phyloP scores from a whole-genome alignment of 1,139 yeast species.

The Suzukiozyma palmioleophila region DNA sequence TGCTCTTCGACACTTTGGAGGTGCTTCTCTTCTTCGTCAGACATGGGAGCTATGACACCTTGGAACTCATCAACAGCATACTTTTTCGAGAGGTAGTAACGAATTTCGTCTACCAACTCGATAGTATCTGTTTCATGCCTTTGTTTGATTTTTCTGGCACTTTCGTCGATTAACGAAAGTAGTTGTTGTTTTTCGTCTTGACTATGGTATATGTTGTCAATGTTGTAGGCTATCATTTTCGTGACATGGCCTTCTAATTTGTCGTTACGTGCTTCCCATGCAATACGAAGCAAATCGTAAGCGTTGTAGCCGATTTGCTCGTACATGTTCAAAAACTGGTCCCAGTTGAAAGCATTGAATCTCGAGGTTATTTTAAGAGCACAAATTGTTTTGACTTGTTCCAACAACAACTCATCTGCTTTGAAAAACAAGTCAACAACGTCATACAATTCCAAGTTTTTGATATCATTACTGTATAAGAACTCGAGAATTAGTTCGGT shows the following conservation, averaged over 20 bases:
- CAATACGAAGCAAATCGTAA: constrained; percentile 55
- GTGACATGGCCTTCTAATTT: constrained; percentile 64
- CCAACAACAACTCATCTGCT: constrained; percentile 61
- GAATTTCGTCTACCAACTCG: constrained; percentile 72
- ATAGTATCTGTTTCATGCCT: constrained; percentile 77
- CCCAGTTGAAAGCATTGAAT: constrained; percentile 17
- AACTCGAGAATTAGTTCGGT: constrained; percentile 54
- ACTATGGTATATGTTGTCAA: constrained; percentile 33
- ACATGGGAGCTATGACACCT: constrained; percentile 18
- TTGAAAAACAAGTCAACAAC: constrained; percentile 55
- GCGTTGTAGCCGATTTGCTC: constrained; percentile 31
- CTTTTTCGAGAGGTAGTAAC: constrained; percentile 56
- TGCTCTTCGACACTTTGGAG: too few species aligned
- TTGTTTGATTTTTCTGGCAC: constrained; percentile 54
- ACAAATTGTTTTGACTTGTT: constrained; percentile 61
- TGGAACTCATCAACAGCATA: constrained; percentile 31
- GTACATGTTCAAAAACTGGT: constrained; percentile 18
- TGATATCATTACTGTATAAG: constrained; percentile 57
- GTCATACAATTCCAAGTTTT: constrained; percentile 41
- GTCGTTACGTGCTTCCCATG: constrained; percentile 66
- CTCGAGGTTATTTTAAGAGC: constrained; percentile 53
- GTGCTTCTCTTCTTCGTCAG: constrained; percentile 16
- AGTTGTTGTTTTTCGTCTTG: constrained; percentile 21
- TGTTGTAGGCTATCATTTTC: constrained; percentile 48
- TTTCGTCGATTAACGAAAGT: constrained; percentile 26